Evolutionary conservation across 2,329 filamentous ascomycete genomes (phyloP), one percentile per base, ranked within the genome.

Genomic region (Aspergillus brasiliensis): DNA sequence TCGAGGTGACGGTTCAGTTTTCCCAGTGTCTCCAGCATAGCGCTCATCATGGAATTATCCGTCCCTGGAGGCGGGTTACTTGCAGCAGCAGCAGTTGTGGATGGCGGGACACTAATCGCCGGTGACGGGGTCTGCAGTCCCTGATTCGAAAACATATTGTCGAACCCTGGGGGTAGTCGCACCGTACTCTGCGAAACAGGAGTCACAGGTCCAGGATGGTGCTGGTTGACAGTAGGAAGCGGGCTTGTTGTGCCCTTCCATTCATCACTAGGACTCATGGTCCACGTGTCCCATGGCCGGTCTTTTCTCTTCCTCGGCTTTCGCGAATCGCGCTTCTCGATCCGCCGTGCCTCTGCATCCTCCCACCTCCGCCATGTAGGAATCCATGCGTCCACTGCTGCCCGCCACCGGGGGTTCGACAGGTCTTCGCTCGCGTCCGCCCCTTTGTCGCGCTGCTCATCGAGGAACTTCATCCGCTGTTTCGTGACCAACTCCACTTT

Each of bases 401-500:
- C 71, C 47, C 75, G 71, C 75, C 75, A 77, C 27, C 71, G 67
- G n/a, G 72, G 73, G 59, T 77, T 75, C 52, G 74, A 73, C 40
- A 69, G 55, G 51, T 75, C 75, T 38, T 73, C 68, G n/a, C 53
- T 61, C 58, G 52, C 67, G 42, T 23, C 61, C 44, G 57, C 61
- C 53, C 68, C 64, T 47, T 69, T 73, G 11, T 69, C 68, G 42
- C 68, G 68, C 62, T 73, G 68, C 2, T 76, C 75, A 8, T 74
- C 71, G 0, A 77, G 68, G 49, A 74, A 76, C 61, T 77, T 75
- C 58, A 77, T 74, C 8, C 76, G 71, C 62, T 77, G 75, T 49
- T 77, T 77, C 19, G 76, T 77, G 6, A 77, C 73, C 23, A 73
- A 51, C 61, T 78, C 76, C 17, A 78, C 76, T 60, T 77, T 78